Base-by-base conservation (phyloP, 1,139 yeast species). In the Diutina pseudorugosa region DNA sequence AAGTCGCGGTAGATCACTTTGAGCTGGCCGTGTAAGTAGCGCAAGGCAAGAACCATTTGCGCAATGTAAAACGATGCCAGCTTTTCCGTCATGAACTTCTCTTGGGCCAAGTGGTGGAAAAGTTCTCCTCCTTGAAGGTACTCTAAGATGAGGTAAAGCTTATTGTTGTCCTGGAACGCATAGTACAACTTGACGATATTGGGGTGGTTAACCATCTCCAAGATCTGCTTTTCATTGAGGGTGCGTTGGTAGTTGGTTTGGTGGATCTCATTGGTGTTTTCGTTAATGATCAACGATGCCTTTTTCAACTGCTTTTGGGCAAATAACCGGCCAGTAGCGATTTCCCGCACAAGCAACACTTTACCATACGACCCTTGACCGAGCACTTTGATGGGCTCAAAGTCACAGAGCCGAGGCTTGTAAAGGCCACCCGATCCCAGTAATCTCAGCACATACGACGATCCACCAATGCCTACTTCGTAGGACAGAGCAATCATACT, bases 361-460 rank as follows among this genome's bases (percentile, higher is more conserved):
- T 88, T 89, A 5, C 98, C 97, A 61, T 88, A 90, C 1, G 96
- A 90, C 2, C 97, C 97, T 57, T 83, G 80, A 0, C 97, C 97
- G n/a, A 90, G 71, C 0, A 89, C 94, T 64, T 82, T 85, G 11
- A 90, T 68, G 1, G 87, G 86, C 57, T 79, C 83, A 61, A 90
- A 90, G 63, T 90, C 96, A 1, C 72, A 60, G 12, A 75, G 62
- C 19, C 64, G 65, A 3, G 78, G 76, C 55, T 61, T 64, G 52
- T 55, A 54, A 12, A 25, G 40, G 4, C 40, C 40, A 6, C 49
- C 49, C 4, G 49, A 25, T 9, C 40, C 40, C 40, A 27, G 36
- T n/a, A 45, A 9, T 27, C 36, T 25, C 49, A 27, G 41, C 23
- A 45, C 49, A n/a, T 45, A 45, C 16, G 41, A 27, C 30, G 41